These are phyloP conservation scores for Elongisporangium undulatum DNA, from an alignment of 352 stramenopile species.

Conservation along the genomic window DNA sequence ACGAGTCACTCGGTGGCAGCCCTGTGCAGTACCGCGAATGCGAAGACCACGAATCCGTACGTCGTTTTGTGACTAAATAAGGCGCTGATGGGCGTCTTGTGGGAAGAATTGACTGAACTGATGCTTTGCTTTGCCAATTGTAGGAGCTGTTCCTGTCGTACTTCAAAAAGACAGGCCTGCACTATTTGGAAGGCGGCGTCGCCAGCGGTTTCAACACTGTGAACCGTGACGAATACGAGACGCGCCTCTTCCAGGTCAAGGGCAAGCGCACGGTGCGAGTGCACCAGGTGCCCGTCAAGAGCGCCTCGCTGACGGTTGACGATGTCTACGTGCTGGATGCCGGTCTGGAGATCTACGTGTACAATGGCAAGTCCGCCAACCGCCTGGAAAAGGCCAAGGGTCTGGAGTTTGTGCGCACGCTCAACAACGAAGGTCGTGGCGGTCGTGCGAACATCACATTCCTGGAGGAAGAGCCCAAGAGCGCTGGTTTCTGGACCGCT, in stretches of 20 bases:
- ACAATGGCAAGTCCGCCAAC: slow-evolving; percentile 72
- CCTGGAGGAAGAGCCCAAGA: slow-evolving; percentile 87
- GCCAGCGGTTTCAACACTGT: slow-evolving; percentile 92
- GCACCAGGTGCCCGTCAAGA: slow-evolving; percentile 79
- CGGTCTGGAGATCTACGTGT: slow-evolving; percentile 90
- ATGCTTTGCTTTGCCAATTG: slow-evolving; percentile 1
- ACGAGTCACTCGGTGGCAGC: slow-evolving; percentile 88
- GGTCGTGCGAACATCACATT: slow-evolving; percentile 78
- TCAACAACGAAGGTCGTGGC: slow-evolving; percentile 84
- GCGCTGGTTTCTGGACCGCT: slow-evolving; percentile 89
- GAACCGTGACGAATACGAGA: slow-evolving; percentile 85
- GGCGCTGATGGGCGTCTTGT: slow-evolving; percentile 1
- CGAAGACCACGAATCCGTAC: slow-evolving; percentile 67
- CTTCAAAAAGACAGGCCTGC: slow-evolving; percentile 90
- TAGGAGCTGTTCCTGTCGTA: slow-evolving; percentile 90
- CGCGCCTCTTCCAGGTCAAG: slow-evolving; percentile 89
- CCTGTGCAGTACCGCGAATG: slow-evolving; percentile 93
- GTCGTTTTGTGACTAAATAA: slow-evolving; percentile 2
- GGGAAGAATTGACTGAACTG: neutral
- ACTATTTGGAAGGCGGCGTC: slow-evolving; percentile 92
- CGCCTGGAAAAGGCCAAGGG: slow-evolving; percentile 90
- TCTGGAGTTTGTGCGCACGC: slow-evolving; percentile 84
- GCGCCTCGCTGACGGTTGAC: slow-evolving; percentile 86
- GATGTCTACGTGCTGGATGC: slow-evolving; percentile 95
- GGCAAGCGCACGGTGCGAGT: slow-evolving; percentile 86